Evolutionary conservation across 1,284 basidiomycete genomes (phyloP).

Genomic region (Fomitiporia mediterranea): DNA sequence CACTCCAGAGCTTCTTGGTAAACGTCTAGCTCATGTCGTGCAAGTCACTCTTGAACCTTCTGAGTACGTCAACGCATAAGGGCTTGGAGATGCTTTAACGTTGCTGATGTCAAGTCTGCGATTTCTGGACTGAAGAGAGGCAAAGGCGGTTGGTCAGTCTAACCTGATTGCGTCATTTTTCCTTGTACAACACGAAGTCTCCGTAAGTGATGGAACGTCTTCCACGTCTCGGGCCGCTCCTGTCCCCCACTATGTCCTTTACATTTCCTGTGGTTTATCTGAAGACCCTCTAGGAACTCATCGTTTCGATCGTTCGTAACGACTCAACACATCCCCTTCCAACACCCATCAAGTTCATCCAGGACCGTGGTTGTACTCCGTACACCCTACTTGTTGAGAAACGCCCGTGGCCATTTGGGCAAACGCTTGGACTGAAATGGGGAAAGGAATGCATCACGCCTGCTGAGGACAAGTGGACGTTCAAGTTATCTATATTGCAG

Average conservation of each 20-base stretch:
- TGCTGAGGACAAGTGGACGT: slow-evolving; percentile 16
- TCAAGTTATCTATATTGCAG: slow-evolving; percentile 7
- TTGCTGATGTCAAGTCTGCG: background rate
- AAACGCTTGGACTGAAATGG: slow-evolving; percentile 8
- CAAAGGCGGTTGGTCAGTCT: background rate
- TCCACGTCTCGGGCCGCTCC: background rate
- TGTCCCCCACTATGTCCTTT: background rate
- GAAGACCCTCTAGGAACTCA: slow-evolving; percentile 12
- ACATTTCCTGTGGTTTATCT: background rate
- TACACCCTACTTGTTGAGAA: slow-evolving; percentile 7
- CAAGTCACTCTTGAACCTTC: slow-evolving; percentile 9
- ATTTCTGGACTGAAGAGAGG: background rate
- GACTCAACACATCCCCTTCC: slow-evolving; percentile 1
- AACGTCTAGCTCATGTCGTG: background rate
- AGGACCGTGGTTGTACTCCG: background rate
- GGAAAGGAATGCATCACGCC: slow-evolving; percentile 4
- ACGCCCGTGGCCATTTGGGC: slow-evolving; percentile 16
- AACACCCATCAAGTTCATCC: slow-evolving; percentile 4
- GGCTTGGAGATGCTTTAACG: background rate
- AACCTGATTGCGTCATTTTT: slow-evolving; percentile 15
- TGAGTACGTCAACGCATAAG: background rate
- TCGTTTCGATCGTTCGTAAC: slow-evolving; percentile 3
- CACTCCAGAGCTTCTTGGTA: background rate
- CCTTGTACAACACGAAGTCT: slow-evolving; percentile 17
- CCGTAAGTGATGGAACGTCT: slow-evolving; percentile 7